Evolutionary conservation across 352 stramenopile genomes (phyloP), one percentile per base, ranked within the genome.

Genomic region (Halophytophthora batemanensis): DNA sequence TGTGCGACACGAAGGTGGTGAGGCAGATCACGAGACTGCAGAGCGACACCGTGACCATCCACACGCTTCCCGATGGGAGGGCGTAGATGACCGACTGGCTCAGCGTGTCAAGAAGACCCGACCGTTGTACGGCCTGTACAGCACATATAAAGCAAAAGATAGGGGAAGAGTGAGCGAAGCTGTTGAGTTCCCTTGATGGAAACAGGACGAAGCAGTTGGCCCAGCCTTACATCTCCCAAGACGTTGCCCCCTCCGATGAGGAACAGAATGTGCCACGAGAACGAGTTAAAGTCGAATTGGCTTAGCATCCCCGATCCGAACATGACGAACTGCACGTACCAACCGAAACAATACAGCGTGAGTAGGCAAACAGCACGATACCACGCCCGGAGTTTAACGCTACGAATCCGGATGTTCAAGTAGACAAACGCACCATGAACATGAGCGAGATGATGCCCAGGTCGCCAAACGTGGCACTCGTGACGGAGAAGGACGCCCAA

Each of bases 191-290:
- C 14, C 6, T 36, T 14, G 25, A 40, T 3, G 0, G 49, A 56
- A 29, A 21, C 33, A 44, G 0, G 35, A 31, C 4, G 8, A 31
- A 31, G 8, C 25, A 31, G 8, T 4, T 10, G 25, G 8, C 8
- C 25, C 8, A 8, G 6, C 49, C 77, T 50, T 67, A 93, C 86
- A 71, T 96, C 88, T 41, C 90, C 90, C 14, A 97, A 62, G 7
- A 97, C 89, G 56, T 96, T 97, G 57, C 89, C 87, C 25, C 90
- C 90, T 8, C 89, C 90, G 25, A 97, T 95, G 17, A 97, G 59
- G 55, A 96, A 97, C 12, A 97, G 68, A 50, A 95, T 96, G 58
- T 97, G 90, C 90, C 90, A 97, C 14, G 87, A 96, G 51, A 97
- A 96, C 41, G 83, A 96, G 56, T 97, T 97, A 56, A 97, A 96